These are phyloP conservation scores for Yamadazyma conglobata DNA, from an alignment of 1,139 yeast genomes.

Conservation along the genomic window DNA sequence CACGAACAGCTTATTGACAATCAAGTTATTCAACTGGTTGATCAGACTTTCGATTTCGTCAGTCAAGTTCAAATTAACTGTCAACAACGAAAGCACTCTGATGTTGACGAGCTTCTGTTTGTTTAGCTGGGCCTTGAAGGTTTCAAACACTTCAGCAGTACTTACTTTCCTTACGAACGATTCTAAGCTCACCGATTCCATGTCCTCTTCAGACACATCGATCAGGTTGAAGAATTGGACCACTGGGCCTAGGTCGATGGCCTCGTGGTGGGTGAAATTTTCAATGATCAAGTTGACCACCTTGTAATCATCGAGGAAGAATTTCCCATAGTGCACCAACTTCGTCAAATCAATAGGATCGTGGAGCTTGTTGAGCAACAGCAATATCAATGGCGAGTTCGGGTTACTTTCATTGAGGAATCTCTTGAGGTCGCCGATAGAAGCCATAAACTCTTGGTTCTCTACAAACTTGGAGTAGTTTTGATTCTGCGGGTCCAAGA, in stretches of 20 bases:
- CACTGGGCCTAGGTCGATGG: constrained; percentile 11
- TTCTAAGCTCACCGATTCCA: constrained; percentile 4
- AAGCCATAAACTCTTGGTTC: constrained; percentile 1
- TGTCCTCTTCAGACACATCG: constrained; percentile 14
- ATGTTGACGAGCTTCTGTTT: constrained; percentile 6
- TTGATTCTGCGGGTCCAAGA: constrained; percentile 8
- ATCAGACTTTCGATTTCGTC: constrained; percentile 10
- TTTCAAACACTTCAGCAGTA: constrained; percentile 7
- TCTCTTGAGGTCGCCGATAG: not conserved
- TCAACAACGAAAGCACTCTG: constrained; percentile 8
- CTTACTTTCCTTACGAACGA: constrained; percentile 8
- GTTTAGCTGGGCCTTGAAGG: constrained; percentile 7
- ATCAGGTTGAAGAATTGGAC: constrained; percentile 28
- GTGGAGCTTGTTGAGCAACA: constrained; percentile 10
- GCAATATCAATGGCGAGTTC: constrained; percentile 9
- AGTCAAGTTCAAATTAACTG: constrained; percentile 7
- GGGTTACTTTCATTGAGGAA: constrained; percentile 1
- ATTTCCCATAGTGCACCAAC: constrained; percentile 9
- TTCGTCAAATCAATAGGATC: constrained; percentile 9
- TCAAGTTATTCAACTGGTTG: constrained; percentile 8
- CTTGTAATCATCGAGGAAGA: constrained; percentile 9
- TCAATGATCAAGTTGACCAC: constrained; percentile 11
- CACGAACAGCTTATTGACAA: constrained; percentile 6
- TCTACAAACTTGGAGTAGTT: constrained; percentile 8
- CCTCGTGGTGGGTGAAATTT: constrained; percentile 5